These are phyloP conservation scores for Phytophthora boehmeriae DNA, from an alignment of 352 stramenopile species.

Conservation along the genomic window DNA sequence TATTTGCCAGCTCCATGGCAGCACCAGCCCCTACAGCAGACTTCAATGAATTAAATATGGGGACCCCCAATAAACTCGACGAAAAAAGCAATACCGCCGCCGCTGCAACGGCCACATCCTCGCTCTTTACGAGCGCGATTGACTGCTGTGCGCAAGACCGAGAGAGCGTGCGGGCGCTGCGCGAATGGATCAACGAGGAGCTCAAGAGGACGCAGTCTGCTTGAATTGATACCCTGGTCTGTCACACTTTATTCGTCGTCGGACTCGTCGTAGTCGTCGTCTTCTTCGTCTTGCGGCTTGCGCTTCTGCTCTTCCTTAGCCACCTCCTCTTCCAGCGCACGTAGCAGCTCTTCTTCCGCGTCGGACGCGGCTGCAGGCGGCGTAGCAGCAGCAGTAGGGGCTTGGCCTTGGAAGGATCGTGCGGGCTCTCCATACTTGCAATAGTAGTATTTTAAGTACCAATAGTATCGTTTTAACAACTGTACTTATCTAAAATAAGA, in stretches of 20 bases:
- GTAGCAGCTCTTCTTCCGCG: constrained; percentile 36
- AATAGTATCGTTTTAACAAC: too few species aligned
- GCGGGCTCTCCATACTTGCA: too few species aligned
- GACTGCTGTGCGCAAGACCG: constrained; percentile 55
- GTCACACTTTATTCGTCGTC: constrained; percentile 28
- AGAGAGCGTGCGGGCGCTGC: constrained; percentile 44
- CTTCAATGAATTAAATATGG: constrained; percentile 2
- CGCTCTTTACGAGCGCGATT: constrained; percentile 52
- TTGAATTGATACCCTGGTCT: background rate
- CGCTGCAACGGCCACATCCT: constrained; percentile 10
- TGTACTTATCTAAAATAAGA: too few species aligned
- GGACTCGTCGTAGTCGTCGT: constrained; percentile 44
- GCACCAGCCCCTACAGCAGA: constrained; percentile 7
- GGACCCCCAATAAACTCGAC: background rate
- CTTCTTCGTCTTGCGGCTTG: constrained; percentile 19
- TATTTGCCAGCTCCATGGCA: constrained; percentile 10
- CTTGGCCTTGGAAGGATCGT: too few species aligned
- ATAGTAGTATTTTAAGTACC: too few species aligned
- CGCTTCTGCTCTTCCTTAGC: constrained; percentile 24
- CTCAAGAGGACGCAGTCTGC: constrained; percentile 32
- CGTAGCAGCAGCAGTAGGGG: background rate
- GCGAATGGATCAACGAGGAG: constrained; percentile 53
- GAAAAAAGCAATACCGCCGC: constrained; percentile 7
- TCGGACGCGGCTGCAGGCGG: constrained; percentile 11
- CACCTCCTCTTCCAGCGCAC: constrained; percentile 45